Percentiles rank a stretch among this genome's conserved stretches.
Evolutionary conservation across 805 yeast genomes (phyloP).

Genomic region (Yarrowia porcina): DNA sequence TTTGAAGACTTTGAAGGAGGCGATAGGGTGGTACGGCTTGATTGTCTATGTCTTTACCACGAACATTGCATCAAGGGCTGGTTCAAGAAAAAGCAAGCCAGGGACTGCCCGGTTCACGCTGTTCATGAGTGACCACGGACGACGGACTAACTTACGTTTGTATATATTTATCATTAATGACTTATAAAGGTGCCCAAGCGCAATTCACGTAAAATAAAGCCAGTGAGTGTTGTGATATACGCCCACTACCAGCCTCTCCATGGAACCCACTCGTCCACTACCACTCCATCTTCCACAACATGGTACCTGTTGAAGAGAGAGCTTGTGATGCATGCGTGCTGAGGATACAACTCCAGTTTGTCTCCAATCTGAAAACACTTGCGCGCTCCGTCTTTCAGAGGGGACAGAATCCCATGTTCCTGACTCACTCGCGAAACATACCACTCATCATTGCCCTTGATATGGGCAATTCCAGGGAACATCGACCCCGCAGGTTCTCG

Average conservation of each 20-base stretch:
- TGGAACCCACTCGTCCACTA: slow-evolving; percentile 67
- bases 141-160: background rate
- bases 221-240: too few species aligned
- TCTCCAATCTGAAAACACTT: slow-evolving; percentile 43
- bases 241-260: slow-evolving; percentile 47
- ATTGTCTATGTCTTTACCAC: slow-evolving; percentile 92
- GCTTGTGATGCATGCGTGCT: slow-evolving; percentile 70
- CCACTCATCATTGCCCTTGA: slow-evolving; percentile 52
- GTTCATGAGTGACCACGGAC: slow-evolving; percentile 37
- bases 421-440: slow-evolving; percentile 65
- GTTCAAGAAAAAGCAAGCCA: slow-evolving; percentile 81
- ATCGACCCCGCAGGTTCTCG: slow-evolving; percentile 58
- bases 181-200: background rate
- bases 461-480: slow-evolving; percentile 59
- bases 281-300: slow-evolving; percentile 49
- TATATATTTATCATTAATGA: slow-evolving; percentile 5
- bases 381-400: slow-evolving; percentile 4
- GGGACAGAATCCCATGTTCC: slow-evolving; percentile 69
- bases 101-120: slow-evolving; percentile 83
- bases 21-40: slow-evolving; percentile 85
- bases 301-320: slow-evolving; percentile 55
- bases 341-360: slow-evolving; percentile 55
- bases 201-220: too few species aligned
- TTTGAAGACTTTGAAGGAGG: slow-evolving; percentile 84
- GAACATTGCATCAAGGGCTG: slow-evolving; percentile 86